phyloP scores from a whole-genome alignment of 139 green algal genomes.

The Tetraselmis chui region DNA sequence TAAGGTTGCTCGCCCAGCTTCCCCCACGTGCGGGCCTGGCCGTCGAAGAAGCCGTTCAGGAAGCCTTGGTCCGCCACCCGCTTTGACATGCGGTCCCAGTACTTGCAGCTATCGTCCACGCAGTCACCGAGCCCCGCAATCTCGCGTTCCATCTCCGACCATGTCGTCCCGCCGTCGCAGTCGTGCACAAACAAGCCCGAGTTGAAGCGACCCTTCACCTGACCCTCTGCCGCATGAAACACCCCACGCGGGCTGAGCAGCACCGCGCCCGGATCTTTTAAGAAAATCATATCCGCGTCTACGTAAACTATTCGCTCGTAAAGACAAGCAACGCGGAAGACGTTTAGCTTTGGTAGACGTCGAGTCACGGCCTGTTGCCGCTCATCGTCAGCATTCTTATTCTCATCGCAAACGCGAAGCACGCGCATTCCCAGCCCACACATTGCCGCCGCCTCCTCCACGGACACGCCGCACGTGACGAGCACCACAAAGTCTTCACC shows the following conservation, averaged over 20 bases:
- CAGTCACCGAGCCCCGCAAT: neutral
- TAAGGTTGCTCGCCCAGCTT: neutral
- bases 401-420: neutral
- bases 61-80: neutral
- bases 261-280: neutral
- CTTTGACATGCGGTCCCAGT: neutral
- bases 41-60: neutral
- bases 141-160: neutral
- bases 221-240: neutral
- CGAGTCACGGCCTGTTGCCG: neutral
- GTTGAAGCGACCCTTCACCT: neutral
- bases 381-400: neutral
- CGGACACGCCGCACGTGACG: neutral
- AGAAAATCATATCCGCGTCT: neutral
- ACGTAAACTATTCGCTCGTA: neutral
- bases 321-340: neutral
- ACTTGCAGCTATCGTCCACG: neutral
- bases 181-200: neutral
- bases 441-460: neutral
- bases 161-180: neutral
- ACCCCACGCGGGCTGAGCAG: neutral
- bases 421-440: neutral
- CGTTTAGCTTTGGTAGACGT: neutral
- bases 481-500: neutral
- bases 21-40: neutral